Conservation (phyloP, 345 rosid species). For the Dipteronia sinensis region DNA sequence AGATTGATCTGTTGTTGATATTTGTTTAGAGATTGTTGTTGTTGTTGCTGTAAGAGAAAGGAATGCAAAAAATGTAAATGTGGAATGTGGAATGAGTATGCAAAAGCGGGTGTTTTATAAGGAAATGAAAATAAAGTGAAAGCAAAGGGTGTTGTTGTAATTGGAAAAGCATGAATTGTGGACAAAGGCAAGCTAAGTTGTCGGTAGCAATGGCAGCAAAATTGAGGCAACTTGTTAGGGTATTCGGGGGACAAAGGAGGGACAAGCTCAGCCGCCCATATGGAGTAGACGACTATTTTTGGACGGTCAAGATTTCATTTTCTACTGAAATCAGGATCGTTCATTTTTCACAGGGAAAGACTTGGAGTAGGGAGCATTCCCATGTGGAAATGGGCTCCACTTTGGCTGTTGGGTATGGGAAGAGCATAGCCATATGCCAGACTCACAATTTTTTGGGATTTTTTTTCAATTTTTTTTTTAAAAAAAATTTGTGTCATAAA, state of each 20-base stretch:
- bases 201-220: conserved; percentile 74
- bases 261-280: conserved; percentile 75
- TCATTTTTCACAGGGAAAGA: conserved; percentile 5
- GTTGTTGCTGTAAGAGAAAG: not conserved
- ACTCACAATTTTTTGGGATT: no score
- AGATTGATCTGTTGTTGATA: not conserved
- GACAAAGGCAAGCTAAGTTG: conserved; percentile 80
- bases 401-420: conserved; percentile 12
- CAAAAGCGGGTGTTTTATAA: conserved; percentile 43
- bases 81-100: conserved; percentile 24
- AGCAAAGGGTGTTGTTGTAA: not conserved
- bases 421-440: no score
- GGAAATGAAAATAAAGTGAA: conserved; percentile 20
- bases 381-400: conserved; percentile 29
- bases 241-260: conserved; percentile 68
- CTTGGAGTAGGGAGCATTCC: conserved; percentile 20
- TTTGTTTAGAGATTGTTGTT: no score
- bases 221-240: conserved; percentile 64
- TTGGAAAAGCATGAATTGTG: conserved; percentile 45
- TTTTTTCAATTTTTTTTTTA: no score
- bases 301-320: conserved; percentile 47
- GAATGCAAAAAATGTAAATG: conserved; percentile 23
- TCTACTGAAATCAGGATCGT: conserved; percentile 45
- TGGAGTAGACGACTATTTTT: conserved; percentile 33
- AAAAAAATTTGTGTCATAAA: no score